Base-by-base conservation (phyloP, 192 early-diverging fungal species). In the Cetraspora pellucida region DNA sequence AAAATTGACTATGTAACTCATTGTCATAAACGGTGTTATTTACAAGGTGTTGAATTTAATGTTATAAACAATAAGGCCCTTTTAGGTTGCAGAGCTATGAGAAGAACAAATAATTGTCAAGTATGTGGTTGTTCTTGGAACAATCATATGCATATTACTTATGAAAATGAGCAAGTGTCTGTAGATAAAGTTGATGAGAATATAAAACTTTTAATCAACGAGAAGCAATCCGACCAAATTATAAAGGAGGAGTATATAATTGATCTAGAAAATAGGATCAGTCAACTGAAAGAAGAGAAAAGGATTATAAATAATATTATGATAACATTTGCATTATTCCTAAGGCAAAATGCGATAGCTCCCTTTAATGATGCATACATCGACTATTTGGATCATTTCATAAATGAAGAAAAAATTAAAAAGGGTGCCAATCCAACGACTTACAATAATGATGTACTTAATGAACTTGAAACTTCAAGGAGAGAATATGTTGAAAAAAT, bases 321-420 rank as follows among this genome's bases (percentile, higher is more conserved):
- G 0, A 46, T 77, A 54, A 71, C 31, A 46, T 79, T 81, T 67
- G 70, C 72, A 19, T 65, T 70, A 19, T 81, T 81, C 21, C 58
- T 79, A n/a, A 65, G 64, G 57, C 77, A 81, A 70, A 81, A 79
- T 47, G 77, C 81, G 30, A 67, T 77, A 28, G 54, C 75, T 50
- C 17, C 75, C 5, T 77, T 43, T 45, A 77, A 77, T 50, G 77
- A 81, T 75, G 58, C 67, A 72, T 45, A 70, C 67, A 27, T 68
- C 27, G 68, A 81, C 47, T 70, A 81, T 17, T 43, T 77, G 27
- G 58, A 79, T 73, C 46, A 27, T 76, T 55, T 69, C 28, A 52
- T 81, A 78, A 43, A 78, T 25, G 69, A 72, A 60, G 68, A 57
- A 11, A 72, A 75, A 68, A 74, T 65, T 5, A 70, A 49, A 25